Base-by-base conservation (phyloP, 495 filamentous ascomycete genomes). In the Penicillium subrubescens region DNA sequence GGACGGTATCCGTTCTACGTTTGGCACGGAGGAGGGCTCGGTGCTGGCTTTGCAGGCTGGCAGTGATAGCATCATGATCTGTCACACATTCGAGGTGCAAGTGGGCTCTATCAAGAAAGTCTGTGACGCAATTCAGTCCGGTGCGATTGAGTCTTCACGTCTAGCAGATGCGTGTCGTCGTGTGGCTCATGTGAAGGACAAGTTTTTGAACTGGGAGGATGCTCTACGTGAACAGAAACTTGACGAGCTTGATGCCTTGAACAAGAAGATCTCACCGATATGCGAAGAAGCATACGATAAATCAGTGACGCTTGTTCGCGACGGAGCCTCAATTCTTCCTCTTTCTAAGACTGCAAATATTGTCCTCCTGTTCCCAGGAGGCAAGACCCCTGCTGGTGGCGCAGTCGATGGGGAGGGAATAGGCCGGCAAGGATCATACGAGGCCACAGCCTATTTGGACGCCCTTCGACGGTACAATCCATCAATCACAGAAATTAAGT, bases 31-130 rank as follows among this genome's bases (percentile, higher is more conserved):
- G 53, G 71, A 78, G 60, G 81, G 80, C 50, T 74, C 82, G 2
- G 75, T 82, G 29, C 74, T 84, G 46, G 77, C 82, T 2, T 58
- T 84, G 35, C 74, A 74, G 41, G 82, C 82, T 31, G 82, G 82
- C n/a, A 79, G 76, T 54, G 82, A 84, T 44, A 82, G 81, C 37
- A 71, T 81, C 15, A 83, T 83, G 81, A 73, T 84, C 12, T 84
- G 81, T 59, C 82, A 84, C 65, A 84, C 82, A 8, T 82, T 78
- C 59, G 67, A 71, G 12, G 79, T 79, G 29, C 82, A 84, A 56
- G 70, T 81, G 12, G 75, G 64, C 5, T 79, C 82, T 3, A 81
- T 84, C 29, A 72, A 77, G 46, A 64, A 69, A 21, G 75, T 84
- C 2, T 67, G 72, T 43, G 61, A 80, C 59, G 82, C 81, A 12